Percentiles rank a stretch among this genome's conserved stretches.
These are phyloP conservation scores for Cyberlindnera mycetangii DNA, from an alignment of 805 yeast species.

Conservation along the genomic window DNA sequence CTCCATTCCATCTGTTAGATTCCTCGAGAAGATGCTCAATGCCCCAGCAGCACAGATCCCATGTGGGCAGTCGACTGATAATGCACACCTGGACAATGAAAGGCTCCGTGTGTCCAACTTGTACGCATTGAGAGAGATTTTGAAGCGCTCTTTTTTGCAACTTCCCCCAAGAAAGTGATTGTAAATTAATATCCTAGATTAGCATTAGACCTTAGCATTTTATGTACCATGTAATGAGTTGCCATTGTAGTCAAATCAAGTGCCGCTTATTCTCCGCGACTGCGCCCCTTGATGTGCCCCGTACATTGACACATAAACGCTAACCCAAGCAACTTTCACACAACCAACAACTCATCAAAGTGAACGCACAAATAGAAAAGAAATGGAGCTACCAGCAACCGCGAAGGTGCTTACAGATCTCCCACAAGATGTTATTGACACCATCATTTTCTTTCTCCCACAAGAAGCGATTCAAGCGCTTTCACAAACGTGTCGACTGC, in stretches of 20 bases:
- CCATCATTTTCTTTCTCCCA: constrained; percentile 27
- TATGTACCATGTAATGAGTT: too few species aligned
- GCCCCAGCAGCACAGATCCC: constrained; percentile 97
- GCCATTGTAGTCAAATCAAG: too few species aligned
- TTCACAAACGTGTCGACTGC: constrained; percentile 36
- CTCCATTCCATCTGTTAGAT: constrained; percentile 86
- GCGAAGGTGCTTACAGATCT: constrained; percentile 10
- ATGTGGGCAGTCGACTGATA: constrained; percentile 92
- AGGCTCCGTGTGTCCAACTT: constrained; percentile 75
- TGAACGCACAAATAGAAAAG: background rate
- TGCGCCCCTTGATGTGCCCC: background rate
- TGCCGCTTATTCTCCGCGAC: background rate
- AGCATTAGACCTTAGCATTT: background rate
- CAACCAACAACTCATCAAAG: background rate
- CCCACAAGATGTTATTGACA: constrained; percentile 35
- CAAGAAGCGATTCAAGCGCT: constrained; percentile 39
- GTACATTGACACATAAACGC: background rate
- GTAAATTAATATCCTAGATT: background rate
- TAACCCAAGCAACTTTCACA: background rate
- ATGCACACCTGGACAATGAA: constrained; percentile 90
- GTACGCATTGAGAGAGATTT: constrained; percentile 65
- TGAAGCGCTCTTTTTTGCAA: constrained; percentile 30
- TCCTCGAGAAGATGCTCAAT: constrained; percentile 71
- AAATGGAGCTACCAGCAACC: too few species aligned
- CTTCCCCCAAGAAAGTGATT: constrained; percentile 21